These are phyloP conservation scores for Globisporangium carolinianum DNA, from an alignment of 352 stramenopile species.

Conservation along the genomic window DNA sequence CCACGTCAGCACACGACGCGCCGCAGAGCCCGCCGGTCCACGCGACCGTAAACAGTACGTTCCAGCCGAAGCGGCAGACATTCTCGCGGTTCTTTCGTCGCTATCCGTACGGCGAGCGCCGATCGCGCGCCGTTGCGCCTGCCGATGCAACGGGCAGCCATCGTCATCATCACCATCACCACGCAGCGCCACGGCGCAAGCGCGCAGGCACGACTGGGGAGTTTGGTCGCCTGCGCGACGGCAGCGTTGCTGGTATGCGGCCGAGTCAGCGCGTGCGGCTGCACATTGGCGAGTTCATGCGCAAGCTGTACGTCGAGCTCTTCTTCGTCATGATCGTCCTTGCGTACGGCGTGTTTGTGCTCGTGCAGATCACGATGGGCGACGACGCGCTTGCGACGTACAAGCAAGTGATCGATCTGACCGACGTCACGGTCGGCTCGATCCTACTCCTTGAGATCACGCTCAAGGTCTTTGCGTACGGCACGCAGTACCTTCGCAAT, in stretches of 20 bases:
- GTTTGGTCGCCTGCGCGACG: constrained; percentile 25
- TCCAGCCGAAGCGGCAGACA: constrained; percentile 50
- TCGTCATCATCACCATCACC: constrained; percentile 4
- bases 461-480: constrained; percentile 79
- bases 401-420: constrained; percentile 68
- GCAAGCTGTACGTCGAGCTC: constrained; percentile 73
- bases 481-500: constrained; percentile 51
- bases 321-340: constrained; percentile 88
- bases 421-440: constrained; percentile 78
- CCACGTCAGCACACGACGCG: constrained; percentile 3
- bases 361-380: constrained; percentile 74
- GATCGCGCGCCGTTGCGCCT: constrained; percentile 51
- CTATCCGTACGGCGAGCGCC: constrained; percentile 54
- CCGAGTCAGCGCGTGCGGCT: constrained; percentile 39
- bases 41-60: constrained; percentile 20
- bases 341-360: constrained; percentile 77
- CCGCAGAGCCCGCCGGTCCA: constrained; percentile 12
- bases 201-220: constrained; percentile 27
- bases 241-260: constrained; percentile 21
- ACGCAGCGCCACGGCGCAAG: constrained; percentile 16
- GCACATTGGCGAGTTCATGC: constrained; percentile 74
- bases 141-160: constrained; percentile 23
- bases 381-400: constrained; percentile 43
- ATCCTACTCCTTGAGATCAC: constrained; percentile 75
- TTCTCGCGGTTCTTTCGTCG: constrained; percentile 52